Evolutionary conservation across 208 protist genomes (phyloP), one percentile per base, ranked within the genome.

Genomic region (Trypanosoma scelopori): DNA sequence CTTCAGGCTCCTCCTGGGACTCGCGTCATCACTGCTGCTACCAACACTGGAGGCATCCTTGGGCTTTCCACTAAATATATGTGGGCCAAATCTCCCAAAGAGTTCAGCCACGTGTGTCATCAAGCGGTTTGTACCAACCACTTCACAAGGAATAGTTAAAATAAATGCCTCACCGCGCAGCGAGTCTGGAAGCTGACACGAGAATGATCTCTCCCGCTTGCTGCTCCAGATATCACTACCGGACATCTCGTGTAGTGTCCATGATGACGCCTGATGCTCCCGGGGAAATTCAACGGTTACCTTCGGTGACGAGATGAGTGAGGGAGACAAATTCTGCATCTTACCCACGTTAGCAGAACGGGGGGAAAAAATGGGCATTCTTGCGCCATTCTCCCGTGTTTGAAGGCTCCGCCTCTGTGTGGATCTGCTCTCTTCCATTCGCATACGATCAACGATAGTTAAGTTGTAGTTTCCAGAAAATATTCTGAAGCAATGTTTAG

Each of bases 41-140:
- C 42, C 39, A 27, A 5, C 27, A 52, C 20, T 52, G 22, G 3
- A 9, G 15, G 3, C 22, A 25, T 49, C 6, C 16, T n/a, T 55
- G 3, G 20, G 39, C 12, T 37, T 39, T n/a, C 52, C 27, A 50
- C 27, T 28, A 12, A 27, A 20, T 1, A 20, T n/a, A 47, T 52
- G 15, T 32, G 15, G 15, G 18, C 5, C 49, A 55, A 75, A 76
- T 11, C 65, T 55, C 11, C 65, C 68, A 71, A 85, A 81, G 27
- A 85, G 59, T 12, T 66, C 28, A 35, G 53, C 15, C 48, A 85
- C 22, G n/a, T 25, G 6, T 23, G 20, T 15, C 35, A 20, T 1
- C 43, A 85, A 57, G 15, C 45, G 53, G n/a, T 71, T 39, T n/a
- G 69, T 65, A 6, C 79, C 79, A 1, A 85, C 63, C 16, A 79